Evolutionary conservation across 2,329 filamentous ascomycete genomes (phyloP), one percentile per base, ranked within the genome.

Genomic region (Arthrinium puccinioides): DNA sequence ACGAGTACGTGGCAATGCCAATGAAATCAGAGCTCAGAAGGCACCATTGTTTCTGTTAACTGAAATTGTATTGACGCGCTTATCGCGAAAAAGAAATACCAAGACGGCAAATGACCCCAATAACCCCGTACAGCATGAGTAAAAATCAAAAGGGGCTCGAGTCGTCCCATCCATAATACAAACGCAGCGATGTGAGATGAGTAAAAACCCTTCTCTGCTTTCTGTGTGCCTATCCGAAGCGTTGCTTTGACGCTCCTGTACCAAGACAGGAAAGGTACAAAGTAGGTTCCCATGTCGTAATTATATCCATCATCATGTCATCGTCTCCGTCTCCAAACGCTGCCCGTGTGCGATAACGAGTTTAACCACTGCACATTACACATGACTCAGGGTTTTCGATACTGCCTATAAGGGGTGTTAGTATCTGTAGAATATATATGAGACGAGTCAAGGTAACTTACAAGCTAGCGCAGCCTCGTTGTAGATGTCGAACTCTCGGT

Each of bases 301-400:
- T 24, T 36, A 36, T 28, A 28, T 27, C 33, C 19, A 20, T 36
- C 33, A 28, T 36, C 33, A 24, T 36, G 16, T 26, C 33, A 19
- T 36, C 33, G 11, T 36, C 24, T 20, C 33, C 24, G 20, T 19
- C 21, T 16, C 21, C 3, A 26, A 20, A 21, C 20, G 23, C 33
- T 28, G 9, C 15, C 28, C 31, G 20, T 21, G n/a, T 16, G 10
- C 18, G 6, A n/a, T 21, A 14, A 8, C 18, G 24, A 16, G 3
- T 16, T 53, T 76, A 97, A 70, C 89, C 90, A 65, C 87, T 94
- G 80, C 92, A 98, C 92, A 98, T 97, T 47, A 95, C 61, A 61
- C 92, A 98, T 32, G 83, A 74, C 61, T 98, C 92, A 51, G 84
- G 87, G 70, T 97, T 96, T 59, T 97, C 89, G 62, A 98, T 97